phyloP scores from a whole-genome alignment of 1,284 basidiomycete genomes.

The Trametes polyzona region DNA sequence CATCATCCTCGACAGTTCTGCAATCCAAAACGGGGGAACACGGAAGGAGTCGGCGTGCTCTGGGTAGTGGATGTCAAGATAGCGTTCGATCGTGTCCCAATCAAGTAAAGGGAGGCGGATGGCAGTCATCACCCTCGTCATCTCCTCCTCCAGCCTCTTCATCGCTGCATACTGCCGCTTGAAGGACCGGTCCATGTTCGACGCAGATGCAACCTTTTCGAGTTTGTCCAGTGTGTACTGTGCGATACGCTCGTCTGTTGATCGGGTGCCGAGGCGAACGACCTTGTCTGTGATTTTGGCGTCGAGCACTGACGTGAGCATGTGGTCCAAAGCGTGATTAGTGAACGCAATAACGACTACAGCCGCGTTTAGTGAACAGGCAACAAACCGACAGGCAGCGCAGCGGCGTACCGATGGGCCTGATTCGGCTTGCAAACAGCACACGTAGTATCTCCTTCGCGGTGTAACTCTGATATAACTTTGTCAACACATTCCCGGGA shows the following conservation, averaged over 20 bases:
- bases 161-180: constrained; percentile 43
- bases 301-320: constrained; percentile 64
- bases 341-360: constrained; percentile 75
- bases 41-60: constrained; percentile 46
- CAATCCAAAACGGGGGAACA: constrained; percentile 49
- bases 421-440: constrained; percentile 49
- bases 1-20: constrained; percentile 7
- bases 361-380: constrained; percentile 17
- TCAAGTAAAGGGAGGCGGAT: constrained; percentile 39
- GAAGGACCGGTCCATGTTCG: constrained; percentile 44
- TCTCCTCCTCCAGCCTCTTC: constrained; percentile 49
- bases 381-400: background rate
- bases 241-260: constrained; percentile 60
- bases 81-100: constrained; percentile 43
- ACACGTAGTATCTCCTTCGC: constrained; percentile 70
- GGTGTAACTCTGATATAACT: constrained; percentile 61
- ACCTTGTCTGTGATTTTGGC: constrained; percentile 62
- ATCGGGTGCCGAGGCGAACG: constrained; percentile 65
- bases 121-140: constrained; percentile 48
- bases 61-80: constrained; percentile 47
- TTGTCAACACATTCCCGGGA: no score
- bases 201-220: constrained; percentile 49
- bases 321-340: constrained; percentile 78
- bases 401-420: constrained; percentile 30
- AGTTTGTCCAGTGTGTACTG: constrained; percentile 59